Conservation (phyloP, 148 eudicot species). For the Rhododendron williamsianum region DNA sequence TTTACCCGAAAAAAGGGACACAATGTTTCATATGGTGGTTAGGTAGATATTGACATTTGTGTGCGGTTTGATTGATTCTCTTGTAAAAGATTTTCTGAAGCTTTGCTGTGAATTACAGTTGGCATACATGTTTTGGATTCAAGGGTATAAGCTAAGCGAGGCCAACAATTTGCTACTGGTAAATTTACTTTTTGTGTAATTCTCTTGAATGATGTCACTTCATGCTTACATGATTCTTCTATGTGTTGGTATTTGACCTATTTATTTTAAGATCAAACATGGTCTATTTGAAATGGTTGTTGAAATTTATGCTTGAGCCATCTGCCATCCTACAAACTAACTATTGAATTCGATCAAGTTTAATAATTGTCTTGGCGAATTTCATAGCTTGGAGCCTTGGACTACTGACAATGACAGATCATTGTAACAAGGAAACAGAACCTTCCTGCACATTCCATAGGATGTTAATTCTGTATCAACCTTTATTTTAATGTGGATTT, state of each 20-base stretch:
- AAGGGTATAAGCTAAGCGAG: conserved; percentile 68
- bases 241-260: background rate
- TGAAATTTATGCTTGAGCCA: background rate
- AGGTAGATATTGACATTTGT: background rate
- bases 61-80: background rate
- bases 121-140: conserved; percentile 97
- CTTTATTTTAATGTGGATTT: background rate
- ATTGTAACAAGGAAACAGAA: background rate
- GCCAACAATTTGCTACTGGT: conserved; percentile 72
- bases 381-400: background rate
- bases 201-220: background rate
- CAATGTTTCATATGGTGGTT: background rate
- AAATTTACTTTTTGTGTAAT: conserved; percentile 10
- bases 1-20: no score
- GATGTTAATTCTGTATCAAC: background rate
- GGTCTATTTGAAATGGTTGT: background rate
- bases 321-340: background rate
- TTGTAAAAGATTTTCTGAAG: background rate
- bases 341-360: background rate
- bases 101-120: conserved; percentile 43
- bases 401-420: background rate
- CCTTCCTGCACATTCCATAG: background rate
- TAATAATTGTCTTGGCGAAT: background rate
- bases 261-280: background rate
- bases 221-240: background rate